Conservation (phyloP, 176 grass and related monocot species). For the Oryza punctata region DNA sequence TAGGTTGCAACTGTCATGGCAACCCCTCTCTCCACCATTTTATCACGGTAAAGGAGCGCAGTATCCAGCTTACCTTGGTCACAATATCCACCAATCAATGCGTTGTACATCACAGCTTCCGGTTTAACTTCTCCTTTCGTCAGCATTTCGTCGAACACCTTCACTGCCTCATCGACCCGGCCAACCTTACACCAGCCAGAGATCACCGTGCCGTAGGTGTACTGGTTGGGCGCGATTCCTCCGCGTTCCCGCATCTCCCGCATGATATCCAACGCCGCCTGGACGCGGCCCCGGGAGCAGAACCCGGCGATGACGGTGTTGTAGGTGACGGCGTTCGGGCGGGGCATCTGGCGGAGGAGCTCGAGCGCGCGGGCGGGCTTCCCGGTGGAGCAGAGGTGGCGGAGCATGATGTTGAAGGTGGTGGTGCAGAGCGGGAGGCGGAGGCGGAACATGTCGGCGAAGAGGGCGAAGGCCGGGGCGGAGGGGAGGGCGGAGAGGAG, state of each 20-base stretch:
- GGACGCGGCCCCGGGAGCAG: slow-evolving; percentile 40
- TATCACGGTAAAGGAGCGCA: slow-evolving; percentile 33
- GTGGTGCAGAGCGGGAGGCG: slow-evolving; percentile 41
- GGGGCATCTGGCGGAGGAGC: slow-evolving; percentile 50
- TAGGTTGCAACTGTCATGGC: slow-evolving; percentile 35
- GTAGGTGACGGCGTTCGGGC: slow-evolving; percentile 52
- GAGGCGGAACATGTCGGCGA: slow-evolving; percentile 58
- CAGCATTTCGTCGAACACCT: slow-evolving; percentile 62
- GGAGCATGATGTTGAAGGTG: slow-evolving; percentile 63
- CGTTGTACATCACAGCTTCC: slow-evolving; percentile 48
- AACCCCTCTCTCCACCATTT: slow-evolving; percentile 48
- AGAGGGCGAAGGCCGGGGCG: slow-evolving; percentile 56
- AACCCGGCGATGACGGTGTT: slow-evolving; percentile 58
- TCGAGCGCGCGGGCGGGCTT: slow-evolving; percentile 44
- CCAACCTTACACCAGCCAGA: slow-evolving; percentile 47
- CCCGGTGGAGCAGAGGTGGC: slow-evolving; percentile 53
- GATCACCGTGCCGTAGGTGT: slow-evolving; percentile 49
- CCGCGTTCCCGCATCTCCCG: slow-evolving; percentile 38
- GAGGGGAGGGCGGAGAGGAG: slow-evolving; percentile 44
- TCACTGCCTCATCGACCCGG: slow-evolving; percentile 37
- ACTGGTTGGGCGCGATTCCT: slow-evolving; percentile 40
- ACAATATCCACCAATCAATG: slow-evolving; percentile 47
- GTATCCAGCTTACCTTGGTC: slow-evolving; percentile 21
- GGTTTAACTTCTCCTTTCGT: slow-evolving; percentile 20
- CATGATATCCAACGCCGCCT: slow-evolving; percentile 39